Evolutionary conservation across 179 eudicot genomes (phyloP), one percentile per base, ranked within the genome.

Genomic region (Gypsophila paniculata): DNA sequence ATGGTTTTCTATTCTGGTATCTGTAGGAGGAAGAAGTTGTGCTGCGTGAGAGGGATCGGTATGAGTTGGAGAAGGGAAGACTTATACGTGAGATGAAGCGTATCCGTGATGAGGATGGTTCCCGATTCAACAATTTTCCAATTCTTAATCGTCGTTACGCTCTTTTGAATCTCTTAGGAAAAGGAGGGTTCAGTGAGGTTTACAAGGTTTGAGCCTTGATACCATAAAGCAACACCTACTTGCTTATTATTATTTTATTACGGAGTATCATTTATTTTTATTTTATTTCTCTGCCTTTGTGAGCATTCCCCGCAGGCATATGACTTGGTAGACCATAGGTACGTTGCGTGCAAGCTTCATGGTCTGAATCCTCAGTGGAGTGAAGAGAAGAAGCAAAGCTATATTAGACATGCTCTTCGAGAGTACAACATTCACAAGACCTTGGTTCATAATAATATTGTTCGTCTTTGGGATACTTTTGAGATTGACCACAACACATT

Each of bases 51-150:
- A 87, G 96, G 77, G 99, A 94, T 36, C 88, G 99, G 12, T 88
- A 87, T 79, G 99, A 94, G 76, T 48, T 90, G 68, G 99, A 94
- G 78, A 94, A 94, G 84, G 97, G 96, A 74, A 86, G 89, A 80
- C 97, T 91, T 65, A 94, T 94, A 78, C 99, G 99, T 68, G 99
- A 94, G 82, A 94, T 94, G 97, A 94, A 94, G 85, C 99, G 99
- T 61, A 87, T 94, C 70, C 75, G 99, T 44, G 99, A 94, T 79
- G 99, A 94, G 78, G 99, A 94, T 81, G 97, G 97, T 78, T 94
- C 99, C 22, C 94, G 96, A 34, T 94, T 91, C 73, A 94, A 94
- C 77, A 88, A 84, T 82, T 94, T 86, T 74, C 99, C 86, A 61
- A 88, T 94, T 63, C 68, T 94, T 71, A 94, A 87, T 75, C 90